These are phyloP conservation scores for Dictyostelium purpureum DNA, from an alignment of 78 protist species.

Conservation along the genomic window DNA sequence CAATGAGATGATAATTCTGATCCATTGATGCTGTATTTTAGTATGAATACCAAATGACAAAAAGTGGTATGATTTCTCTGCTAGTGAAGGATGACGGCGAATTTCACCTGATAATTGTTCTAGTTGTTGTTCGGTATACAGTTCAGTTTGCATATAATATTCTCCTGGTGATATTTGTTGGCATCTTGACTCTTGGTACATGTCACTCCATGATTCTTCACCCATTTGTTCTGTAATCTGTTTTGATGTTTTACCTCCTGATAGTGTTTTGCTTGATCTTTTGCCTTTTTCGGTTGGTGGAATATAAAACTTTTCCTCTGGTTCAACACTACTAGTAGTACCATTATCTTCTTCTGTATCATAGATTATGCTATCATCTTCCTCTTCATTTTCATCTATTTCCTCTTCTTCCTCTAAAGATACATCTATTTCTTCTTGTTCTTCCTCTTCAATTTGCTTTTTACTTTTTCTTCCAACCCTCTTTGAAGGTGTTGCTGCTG, in stretches of 20 bases:
- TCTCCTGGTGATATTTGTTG: not conserved
- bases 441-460: not conserved
- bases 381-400: not conserved
- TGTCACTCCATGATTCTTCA: not conserved
- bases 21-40: constrained; percentile 26
- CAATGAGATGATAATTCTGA: not conserved
- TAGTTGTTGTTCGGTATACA: constrained; percentile 15
- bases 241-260: not conserved
- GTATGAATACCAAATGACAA: constrained; percentile 1
- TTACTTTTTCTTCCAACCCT: not conserved
- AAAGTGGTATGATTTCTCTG: constrained; percentile 31
- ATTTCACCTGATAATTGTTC: constrained; percentile 37
- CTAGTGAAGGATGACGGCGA: constrained; percentile 47
- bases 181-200: not conserved
- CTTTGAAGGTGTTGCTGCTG: not conserved
- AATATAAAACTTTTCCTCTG: constrained; percentile 28
- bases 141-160: not conserved
- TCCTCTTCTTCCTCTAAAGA: not conserved
- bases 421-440: not conserved
- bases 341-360: not conserved
- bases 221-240: not conserved
- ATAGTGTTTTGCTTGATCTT: not conserved
- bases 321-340: no score
- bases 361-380: not conserved
- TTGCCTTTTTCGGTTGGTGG: not conserved